These are phyloP conservation scores for Cerrena zonata DNA, from an alignment of 1,284 basidiomycete species.

Conservation along the genomic window DNA sequence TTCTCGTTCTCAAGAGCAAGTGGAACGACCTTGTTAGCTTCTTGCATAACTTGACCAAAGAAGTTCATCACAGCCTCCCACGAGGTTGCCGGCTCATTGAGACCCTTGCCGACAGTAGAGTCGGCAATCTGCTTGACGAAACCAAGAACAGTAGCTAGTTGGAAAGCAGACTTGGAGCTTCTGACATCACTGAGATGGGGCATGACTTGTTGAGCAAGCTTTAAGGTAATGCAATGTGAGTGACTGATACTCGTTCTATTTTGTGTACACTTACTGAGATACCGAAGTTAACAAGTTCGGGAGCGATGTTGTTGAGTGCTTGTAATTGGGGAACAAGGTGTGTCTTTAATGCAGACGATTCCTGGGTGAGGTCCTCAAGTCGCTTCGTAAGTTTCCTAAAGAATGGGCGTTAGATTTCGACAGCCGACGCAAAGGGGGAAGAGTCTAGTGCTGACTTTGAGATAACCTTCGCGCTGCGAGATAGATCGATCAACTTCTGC, in stretches of 20 bases:
- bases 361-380: constrained; percentile 72
- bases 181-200: constrained; percentile 74
- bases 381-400: constrained; percentile 79
- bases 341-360: constrained; percentile 65
- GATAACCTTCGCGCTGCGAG: constrained; percentile 71
- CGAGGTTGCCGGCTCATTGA: constrained; percentile 57
- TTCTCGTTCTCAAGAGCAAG: constrained; percentile 73
- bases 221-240: background rate
- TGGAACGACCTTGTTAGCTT: constrained; percentile 66
- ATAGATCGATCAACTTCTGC: constrained; percentile 75
- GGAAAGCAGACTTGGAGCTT: constrained; percentile 70
- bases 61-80: constrained; percentile 76
- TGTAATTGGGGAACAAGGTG: constrained; percentile 70
- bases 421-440: background rate
- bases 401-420: background rate
- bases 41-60: constrained; percentile 64
- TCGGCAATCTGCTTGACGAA: constrained; percentile 70
- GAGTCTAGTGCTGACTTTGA: constrained; percentile 54
- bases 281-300: constrained; percentile 83
- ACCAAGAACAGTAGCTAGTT: constrained; percentile 63
- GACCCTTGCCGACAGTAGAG: constrained; percentile 64
- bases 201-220: constrained; percentile 85
- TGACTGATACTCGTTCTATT: background rate
- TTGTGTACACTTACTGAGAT: constrained; percentile 61
- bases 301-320: constrained; percentile 63